Conservation (phyloP, 2,329 filamentous ascomycete species). For the Polytolypa hystricis region DNA sequence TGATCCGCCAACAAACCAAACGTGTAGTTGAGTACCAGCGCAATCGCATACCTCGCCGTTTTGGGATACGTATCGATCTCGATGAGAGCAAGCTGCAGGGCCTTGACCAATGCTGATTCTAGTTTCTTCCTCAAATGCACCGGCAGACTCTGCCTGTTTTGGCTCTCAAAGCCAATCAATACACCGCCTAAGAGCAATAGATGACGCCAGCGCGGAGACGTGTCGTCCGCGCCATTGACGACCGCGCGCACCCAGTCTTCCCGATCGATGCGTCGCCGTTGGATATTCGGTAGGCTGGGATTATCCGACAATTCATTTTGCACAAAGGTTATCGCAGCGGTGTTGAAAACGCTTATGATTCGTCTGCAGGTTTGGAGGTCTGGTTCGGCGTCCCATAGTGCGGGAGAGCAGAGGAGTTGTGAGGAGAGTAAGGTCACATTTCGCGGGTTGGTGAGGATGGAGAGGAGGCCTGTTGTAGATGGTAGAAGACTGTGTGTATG, state of each 20-base stretch:
- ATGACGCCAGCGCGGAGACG: slow-evolving; percentile 67
- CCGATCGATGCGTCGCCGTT: slow-evolving; percentile 41
- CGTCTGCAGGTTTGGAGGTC: slow-evolving; percentile 45
- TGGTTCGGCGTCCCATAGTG: slow-evolving; percentile 48
- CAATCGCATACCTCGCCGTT: slow-evolving; percentile 43
- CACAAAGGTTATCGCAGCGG: slow-evolving; percentile 44
- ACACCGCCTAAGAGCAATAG: slow-evolving; percentile 69
- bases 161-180: slow-evolving; percentile 61
- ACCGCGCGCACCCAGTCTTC: slow-evolving; percentile 50
- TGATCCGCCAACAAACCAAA: slow-evolving; percentile 59
- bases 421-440: slow-evolving; percentile 51
- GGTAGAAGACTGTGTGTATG: slow-evolving; percentile 39
- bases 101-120: slow-evolving; percentile 61
- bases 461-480: slow-evolving; percentile 36
- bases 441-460: slow-evolving; percentile 47
- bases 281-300: slow-evolving; percentile 22
- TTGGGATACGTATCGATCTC: slow-evolving; percentile 43
- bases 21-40: slow-evolving; percentile 63
- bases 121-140: slow-evolving; percentile 53
- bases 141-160: slow-evolving; percentile 53
- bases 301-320: slow-evolving; percentile 35
- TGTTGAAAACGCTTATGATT: slow-evolving; percentile 51
- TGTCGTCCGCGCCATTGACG: slow-evolving; percentile 49
- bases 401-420: slow-evolving; percentile 47
- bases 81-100: slow-evolving; percentile 62